Percentiles rank a stretch among this genome's conserved stretches.
Conservation (phyloP, 1,139 yeast species). For the Diutina pseudorugosa region DNA sequence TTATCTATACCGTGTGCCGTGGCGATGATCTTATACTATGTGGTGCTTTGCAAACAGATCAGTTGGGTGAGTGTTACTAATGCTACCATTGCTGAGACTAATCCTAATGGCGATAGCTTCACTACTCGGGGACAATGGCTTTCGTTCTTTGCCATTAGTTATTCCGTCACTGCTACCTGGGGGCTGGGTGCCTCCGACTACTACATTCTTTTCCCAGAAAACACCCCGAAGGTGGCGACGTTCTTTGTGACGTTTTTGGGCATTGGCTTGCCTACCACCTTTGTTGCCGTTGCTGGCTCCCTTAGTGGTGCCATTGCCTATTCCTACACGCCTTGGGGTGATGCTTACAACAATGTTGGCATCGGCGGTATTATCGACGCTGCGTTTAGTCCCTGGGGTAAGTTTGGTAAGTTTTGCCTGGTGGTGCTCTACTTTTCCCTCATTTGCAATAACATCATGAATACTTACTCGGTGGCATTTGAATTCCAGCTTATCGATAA, state of each 20-base stretch:
- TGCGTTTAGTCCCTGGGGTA: conserved; percentile 16
- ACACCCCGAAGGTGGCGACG: conserved; percentile 12
- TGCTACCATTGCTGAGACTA: conserved; percentile 10
- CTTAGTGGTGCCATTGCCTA: conserved; percentile 16
- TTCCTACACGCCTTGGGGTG: conserved; percentile 15
- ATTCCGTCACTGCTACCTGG: conserved; percentile 19
- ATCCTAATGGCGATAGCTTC: neutral
- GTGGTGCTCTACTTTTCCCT: conserved; percentile 22
- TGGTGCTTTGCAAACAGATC: conserved; percentile 13
- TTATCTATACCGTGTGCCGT: conserved; percentile 14
- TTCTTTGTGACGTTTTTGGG: conserved; percentile 15
- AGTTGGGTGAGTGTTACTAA: conserved; percentile 10
- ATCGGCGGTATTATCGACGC: conserved; percentile 16
- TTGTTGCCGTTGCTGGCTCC: conserved; percentile 15
- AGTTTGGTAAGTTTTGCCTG: conserved; percentile 20
- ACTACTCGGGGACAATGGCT: conserved; percentile 14
- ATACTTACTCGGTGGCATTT: conserved; percentile 17
- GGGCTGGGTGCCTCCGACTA: conserved; percentile 20
- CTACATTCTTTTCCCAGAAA: conserved; percentile 15
- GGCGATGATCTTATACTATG: conserved; percentile 14
- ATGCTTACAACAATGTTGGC: conserved; percentile 13
- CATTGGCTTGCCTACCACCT: conserved; percentile 15
- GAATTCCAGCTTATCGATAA: conserved; percentile 15
- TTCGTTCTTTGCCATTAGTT: conserved; percentile 16
- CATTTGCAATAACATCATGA: conserved; percentile 26